Percentiles rank a stretch among this genome's conserved stretches.
Evolutionary conservation across 1,139 yeast genomes (phyloP).

Genomic region (Geotrichum citri-aurantii): DNA sequence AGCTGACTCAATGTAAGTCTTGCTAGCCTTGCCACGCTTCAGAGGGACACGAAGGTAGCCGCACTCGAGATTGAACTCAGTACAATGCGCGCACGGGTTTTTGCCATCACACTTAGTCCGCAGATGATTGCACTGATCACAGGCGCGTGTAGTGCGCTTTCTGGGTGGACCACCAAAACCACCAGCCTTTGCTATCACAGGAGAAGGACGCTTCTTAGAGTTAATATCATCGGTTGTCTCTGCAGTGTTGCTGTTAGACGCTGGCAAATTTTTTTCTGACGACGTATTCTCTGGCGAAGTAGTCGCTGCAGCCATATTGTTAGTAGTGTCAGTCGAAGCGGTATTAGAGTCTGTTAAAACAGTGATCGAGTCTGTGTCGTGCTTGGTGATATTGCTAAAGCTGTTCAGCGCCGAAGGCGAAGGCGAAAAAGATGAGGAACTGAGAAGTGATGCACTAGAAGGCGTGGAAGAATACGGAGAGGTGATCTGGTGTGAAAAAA

Average conservation of each 20-base stretch:
- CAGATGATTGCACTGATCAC: slow-evolving; percentile 21
- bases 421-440: slow-evolving; percentile 3
- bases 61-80: slow-evolving; percentile 25
- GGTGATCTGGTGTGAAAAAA: slow-evolving; percentile 1
- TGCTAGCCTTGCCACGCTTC: slow-evolving; percentile 39
- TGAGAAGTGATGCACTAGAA: background rate
- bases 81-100: slow-evolving; percentile 21
- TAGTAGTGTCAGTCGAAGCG: background rate
- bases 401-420: slow-evolving; percentile 1
- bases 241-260: background rate
- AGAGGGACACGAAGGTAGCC: slow-evolving; percentile 38
- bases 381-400: background rate
- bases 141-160: slow-evolving; percentile 21
- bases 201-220: background rate
- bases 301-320: background rate
- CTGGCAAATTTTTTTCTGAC: background rate
- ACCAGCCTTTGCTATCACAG: background rate
- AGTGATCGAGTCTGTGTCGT: background rate
- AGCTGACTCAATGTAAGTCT: slow-evolving; percentile 26
- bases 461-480: slow-evolving; percentile 2
- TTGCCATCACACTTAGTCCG: slow-evolving; percentile 23
- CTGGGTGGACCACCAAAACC: slow-evolving; percentile 8
- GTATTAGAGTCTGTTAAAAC: background rate
- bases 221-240: background rate
- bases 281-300: background rate